Conservation (phyloP, 257 asterid genomes). For the Fraxinus excelsior region DNA sequence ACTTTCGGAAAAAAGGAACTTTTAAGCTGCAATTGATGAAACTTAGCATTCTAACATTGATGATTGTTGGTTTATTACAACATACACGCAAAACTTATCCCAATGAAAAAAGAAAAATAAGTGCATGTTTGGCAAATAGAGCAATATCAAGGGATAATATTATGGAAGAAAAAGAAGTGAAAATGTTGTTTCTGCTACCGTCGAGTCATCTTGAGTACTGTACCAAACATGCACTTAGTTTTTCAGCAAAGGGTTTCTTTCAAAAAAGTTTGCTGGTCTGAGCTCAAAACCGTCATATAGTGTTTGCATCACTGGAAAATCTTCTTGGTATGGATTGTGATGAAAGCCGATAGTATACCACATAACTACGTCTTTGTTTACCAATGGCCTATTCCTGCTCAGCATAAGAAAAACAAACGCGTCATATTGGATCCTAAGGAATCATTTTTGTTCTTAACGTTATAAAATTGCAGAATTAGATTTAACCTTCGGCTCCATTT, state of each 20-base stretch:
- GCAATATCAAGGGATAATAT: not conserved
- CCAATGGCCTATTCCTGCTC: constrained; percentile 51
- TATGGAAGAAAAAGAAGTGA: not conserved
- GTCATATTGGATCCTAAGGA: not conserved
- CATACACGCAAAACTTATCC: not conserved
- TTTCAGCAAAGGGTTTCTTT: constrained; percentile 51
- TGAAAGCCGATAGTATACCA: constrained; percentile 78
- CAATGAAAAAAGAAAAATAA: no score
- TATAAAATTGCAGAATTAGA: not conserved
- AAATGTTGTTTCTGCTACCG: no score
- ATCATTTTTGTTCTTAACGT: not conserved
- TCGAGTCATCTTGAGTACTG: not conserved
- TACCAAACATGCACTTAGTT: not conserved
- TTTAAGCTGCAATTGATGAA: not conserved
- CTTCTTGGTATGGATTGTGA: constrained; percentile 69
- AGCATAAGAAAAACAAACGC: not conserved
- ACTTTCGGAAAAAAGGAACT: not conserved
- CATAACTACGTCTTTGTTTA: constrained; percentile 62
- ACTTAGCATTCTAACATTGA: not conserved
- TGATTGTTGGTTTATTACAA: not conserved
- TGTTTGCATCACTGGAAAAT: constrained; percentile 69
- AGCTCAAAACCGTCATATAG: constrained; percentile 62
- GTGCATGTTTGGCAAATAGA: not conserved
- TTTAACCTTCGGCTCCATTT: constrained; percentile 62
- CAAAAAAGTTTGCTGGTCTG: constrained; percentile 63